Percentiles rank a stretch among this genome's conserved stretches.
Evolutionary conservation across 176 grass and related monocot species (phyloP).

Genomic region (Puya raimondii): DNA sequence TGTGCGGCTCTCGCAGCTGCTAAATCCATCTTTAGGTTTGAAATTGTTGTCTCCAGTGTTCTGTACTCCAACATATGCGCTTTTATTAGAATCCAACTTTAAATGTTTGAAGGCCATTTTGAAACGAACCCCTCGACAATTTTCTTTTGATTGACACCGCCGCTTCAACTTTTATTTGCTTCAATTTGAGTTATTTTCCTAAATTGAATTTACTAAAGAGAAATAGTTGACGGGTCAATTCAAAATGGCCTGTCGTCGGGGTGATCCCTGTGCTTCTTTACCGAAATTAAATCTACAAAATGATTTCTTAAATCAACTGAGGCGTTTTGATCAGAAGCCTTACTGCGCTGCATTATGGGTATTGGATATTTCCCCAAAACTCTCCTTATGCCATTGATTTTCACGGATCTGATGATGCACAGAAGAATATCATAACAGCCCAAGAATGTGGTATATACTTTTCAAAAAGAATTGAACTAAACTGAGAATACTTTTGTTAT

Average conservation of each 20-base stretch:
- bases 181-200: too few relatives aligned
- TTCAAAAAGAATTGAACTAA: too few relatives aligned
- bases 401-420: background rate
- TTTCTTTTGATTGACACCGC: too few relatives aligned
- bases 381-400: background rate
- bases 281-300: background rate
- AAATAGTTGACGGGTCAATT: too few relatives aligned
- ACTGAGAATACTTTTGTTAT: too few relatives aligned
- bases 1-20: background rate
- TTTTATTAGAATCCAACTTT: too few relatives aligned
- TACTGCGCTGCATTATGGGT: background rate
- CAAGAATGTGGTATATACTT: background rate
- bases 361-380: background rate
- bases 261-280: too few relatives aligned
- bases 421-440: background rate
- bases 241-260: too few relatives aligned
- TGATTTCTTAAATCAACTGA: background rate
- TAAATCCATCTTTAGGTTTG: background rate
- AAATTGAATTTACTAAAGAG: too few relatives aligned
- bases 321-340: background rate
- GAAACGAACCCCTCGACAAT: too few relatives aligned
- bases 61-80: background rate
- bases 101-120: too few relatives aligned
- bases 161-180: too few relatives aligned
- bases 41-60: background rate